Evolutionary conservation across 805 yeast genomes (phyloP).

Genomic region (Blastobotrys peoriensis): DNA sequence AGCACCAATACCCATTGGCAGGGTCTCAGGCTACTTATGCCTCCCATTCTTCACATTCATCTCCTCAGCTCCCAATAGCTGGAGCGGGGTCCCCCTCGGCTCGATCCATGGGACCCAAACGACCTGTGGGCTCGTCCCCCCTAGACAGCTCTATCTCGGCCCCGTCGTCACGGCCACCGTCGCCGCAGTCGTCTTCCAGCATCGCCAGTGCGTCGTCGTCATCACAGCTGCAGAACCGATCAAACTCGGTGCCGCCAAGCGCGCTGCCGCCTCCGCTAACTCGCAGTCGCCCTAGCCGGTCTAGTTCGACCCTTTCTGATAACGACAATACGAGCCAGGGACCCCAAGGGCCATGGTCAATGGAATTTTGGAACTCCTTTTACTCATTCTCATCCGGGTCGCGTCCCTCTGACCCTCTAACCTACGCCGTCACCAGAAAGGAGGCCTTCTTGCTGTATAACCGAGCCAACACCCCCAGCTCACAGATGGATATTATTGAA

Average conservation of each 20-base stretch:
- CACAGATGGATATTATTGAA: slow-evolving; percentile 22
- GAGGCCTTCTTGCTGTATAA: slow-evolving; percentile 29
- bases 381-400: slow-evolving; percentile 16
- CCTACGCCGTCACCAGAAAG: slow-evolving; percentile 25
- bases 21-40: neutral
- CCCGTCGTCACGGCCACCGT: slow-evolving; percentile 1
- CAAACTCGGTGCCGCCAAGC: neutral
- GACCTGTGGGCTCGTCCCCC: neutral
- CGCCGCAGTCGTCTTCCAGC: neutral
- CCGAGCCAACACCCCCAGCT: slow-evolving; percentile 12
- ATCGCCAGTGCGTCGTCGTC: neutral
- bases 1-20: neutral
- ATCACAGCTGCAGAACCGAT: neutral
- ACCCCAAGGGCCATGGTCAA: slow-evolving; percentile 1
- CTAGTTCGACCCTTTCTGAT: neutral
- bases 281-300: neutral
- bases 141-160: neutral
- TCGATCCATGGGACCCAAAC: neutral
- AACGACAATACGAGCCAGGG: neutral
- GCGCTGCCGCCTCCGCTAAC: neutral
- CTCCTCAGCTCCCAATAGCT: neutral
- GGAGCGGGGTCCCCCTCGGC: neutral
- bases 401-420: slow-evolving; percentile 21
- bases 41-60: neutral
- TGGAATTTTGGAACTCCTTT: slow-evolving; percentile 16